Conservation (phyloP, 768 basidiomycete genomes). For the Chalciporus piperatus region DNA sequence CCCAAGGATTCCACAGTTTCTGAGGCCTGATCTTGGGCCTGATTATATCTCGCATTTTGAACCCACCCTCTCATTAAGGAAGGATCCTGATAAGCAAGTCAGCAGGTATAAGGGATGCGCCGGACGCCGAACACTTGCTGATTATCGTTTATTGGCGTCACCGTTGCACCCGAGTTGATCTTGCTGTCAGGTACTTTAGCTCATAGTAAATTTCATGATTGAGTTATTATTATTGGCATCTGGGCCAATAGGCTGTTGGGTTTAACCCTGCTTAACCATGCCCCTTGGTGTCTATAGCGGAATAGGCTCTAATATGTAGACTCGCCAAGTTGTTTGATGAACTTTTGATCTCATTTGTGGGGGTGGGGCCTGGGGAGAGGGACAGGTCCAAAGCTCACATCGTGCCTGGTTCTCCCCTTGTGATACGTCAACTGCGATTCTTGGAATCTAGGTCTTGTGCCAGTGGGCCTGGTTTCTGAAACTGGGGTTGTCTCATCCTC, state of each 20-base stretch:
- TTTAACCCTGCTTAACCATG: not conserved
- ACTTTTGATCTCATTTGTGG: not conserved
- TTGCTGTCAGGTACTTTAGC: not conserved
- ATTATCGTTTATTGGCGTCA: not conserved
- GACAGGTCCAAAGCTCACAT: not conserved
- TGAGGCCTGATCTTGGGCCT: constrained; percentile 13
- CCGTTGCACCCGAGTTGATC: not conserved
- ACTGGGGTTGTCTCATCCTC: too few relatives aligned
- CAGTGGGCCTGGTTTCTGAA: too few relatives aligned
- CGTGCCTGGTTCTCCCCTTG: not conserved
- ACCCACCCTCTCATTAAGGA: not conserved
- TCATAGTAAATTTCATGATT: not conserved
- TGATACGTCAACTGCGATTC: too few relatives aligned
- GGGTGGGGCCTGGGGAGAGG: too few relatives aligned
- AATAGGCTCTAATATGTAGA: too few relatives aligned
- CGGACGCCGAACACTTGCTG: not conserved
- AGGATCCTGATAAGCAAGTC: not conserved
- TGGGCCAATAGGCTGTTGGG: not conserved
- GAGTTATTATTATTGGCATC: not conserved
- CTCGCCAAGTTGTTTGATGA: not conserved
- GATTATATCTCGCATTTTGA: not conserved
- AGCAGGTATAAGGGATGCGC: not conserved
- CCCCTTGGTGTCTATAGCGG: too few relatives aligned
- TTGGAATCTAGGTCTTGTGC: too few relatives aligned
- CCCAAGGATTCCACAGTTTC: constrained; percentile 11